Evolutionary conservation across 495 filamentous ascomycete genomes (phyloP), one percentile per base, ranked within the genome.

Genomic region (Evernia prunastri): DNA sequence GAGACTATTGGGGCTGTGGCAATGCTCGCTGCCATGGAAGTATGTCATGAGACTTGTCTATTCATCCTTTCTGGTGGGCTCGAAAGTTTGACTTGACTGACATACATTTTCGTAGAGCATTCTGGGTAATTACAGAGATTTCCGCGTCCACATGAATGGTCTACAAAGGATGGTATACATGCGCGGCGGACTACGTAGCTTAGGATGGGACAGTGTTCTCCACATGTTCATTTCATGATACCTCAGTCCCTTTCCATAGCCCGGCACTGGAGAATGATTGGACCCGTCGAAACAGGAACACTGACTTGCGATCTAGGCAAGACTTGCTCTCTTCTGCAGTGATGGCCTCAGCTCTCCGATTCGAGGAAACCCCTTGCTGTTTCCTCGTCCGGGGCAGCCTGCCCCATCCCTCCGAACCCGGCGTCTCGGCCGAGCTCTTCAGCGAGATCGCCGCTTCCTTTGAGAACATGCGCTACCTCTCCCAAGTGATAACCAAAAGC

Each of bases 161-260:
- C 43, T 65, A 27, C 39, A 65, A 35, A 58, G 23, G 39, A 54
- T 65, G 56, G 42, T 65, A 7, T 15, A 39, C 6, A 45, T 65
- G 15, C 25, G 56, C n/a, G 35, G 54, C 8, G 63, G 63, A 17
- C 31, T 65, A 20, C 54, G 40, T 40, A 43, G 35, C 29, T 29
- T 59, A 12, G 54, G 56, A 42, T 59, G 54, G 54, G 56, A 18
- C 18, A 33, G 56, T n/a, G 42, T 65, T 11, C 54, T 65, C 23
- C 56, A 33, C 43, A 65, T 54, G 39, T 58, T 65, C 51, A 47
- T 65, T 13, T n/a, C 63, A n/a, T 65, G 63, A 56, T 65, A 65
- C 9, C 23, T 37, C 8, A 39, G 8, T 10, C 36, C 39, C 39
- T 36, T 39, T 58, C 2, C 10, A 9, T 25, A 2, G 25, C 35